Evolutionary conservation across 2,329 filamentous ascomycete species (phyloP), one percentile per base, ranked within the genome.

Genomic region (Apiospora aurea): DNA sequence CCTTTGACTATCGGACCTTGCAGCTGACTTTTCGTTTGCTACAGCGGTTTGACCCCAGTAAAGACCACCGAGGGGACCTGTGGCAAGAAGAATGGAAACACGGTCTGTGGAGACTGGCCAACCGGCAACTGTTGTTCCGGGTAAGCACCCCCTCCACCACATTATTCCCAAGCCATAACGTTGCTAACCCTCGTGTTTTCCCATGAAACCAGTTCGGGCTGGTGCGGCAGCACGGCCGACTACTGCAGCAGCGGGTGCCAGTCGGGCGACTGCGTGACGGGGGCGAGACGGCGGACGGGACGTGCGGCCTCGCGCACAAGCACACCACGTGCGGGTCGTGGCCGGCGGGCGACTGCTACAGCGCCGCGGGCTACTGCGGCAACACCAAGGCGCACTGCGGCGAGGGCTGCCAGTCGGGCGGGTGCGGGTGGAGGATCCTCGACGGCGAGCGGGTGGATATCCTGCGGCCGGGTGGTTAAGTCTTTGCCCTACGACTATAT

Each of bases 241-340:
- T 38, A 70, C 53, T 70, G 69, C 43, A 57, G 69, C n/a, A 43
- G n/a, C 41, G 69, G 69, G 16, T 70, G 69, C 41, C 69, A 70
- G 26, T 41, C 26, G 4, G 69, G 69, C 69, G n/a, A 44, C 21
- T 70, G 69, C 41, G 16, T 47, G 16, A 46, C n/a, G 69, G 51
- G 21, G 51, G 49, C 18, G 38, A 24, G 34, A 70, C 69, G 26
- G 66, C 69, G 10, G 69, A 70, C 51, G 69, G 69, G 26, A 66
- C 69, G 29, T 70, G 69, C 29, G 69, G 69, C 10, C 51, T 57
- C n/a, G 41, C 21, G 29, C 26, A 70, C 43, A 47, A 46, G 24
- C 24, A 67, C 29, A 10, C 38, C n/a, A 67, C 66, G 43, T 70
- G 69, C 53, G 69, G 69, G 16, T 21, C 34, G 21, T 70, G 69